Percentiles rank a stretch among this genome's conserved stretches.
Evolutionary conservation across 208 protist genomes (phyloP).

Genomic region (Leishmania lainsoni): DNA sequence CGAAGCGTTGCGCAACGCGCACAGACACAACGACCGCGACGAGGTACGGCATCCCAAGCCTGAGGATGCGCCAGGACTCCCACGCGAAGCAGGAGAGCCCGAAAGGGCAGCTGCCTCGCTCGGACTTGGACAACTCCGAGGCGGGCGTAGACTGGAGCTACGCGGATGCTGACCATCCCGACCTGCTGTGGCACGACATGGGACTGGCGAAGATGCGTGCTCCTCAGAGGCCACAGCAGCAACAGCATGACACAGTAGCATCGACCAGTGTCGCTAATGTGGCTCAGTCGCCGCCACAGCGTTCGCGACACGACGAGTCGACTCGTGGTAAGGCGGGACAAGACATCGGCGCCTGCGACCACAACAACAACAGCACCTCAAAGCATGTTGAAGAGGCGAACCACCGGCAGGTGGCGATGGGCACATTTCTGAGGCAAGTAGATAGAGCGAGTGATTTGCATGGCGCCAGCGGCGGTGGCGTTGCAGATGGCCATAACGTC

Average conservation of each 20-base stretch:
- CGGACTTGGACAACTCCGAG: neutral
- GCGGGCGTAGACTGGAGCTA: constrained; percentile 14
- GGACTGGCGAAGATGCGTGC: neutral
- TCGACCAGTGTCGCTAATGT: neutral
- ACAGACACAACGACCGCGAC: neutral
- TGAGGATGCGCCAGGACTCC: neutral
- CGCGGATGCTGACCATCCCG: constrained; percentile 1
- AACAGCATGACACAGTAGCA: neutral
- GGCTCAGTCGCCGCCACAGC: neutral
- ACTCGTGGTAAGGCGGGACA: neutral
- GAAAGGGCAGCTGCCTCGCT: neutral
- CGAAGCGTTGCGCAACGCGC: neutral
- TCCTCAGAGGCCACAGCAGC: constrained; percentile 10
- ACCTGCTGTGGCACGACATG: constrained; percentile 4
- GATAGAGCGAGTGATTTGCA: neutral
- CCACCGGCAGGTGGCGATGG: too few relatives aligned
- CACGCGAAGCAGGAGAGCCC: neutral
- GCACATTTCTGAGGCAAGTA: too few relatives aligned
- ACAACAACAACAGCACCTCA: neutral
- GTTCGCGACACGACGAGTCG: neutral
- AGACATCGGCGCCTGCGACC: neutral
- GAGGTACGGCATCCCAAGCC: neutral
- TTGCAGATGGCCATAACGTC: neutral
- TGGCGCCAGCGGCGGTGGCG: neutral
- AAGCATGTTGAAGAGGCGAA: too few relatives aligned